These are phyloP conservation scores for Jaapia argillacea DNA, from an alignment of 768 basidiomycete genomes.

Conservation along the genomic window DNA sequence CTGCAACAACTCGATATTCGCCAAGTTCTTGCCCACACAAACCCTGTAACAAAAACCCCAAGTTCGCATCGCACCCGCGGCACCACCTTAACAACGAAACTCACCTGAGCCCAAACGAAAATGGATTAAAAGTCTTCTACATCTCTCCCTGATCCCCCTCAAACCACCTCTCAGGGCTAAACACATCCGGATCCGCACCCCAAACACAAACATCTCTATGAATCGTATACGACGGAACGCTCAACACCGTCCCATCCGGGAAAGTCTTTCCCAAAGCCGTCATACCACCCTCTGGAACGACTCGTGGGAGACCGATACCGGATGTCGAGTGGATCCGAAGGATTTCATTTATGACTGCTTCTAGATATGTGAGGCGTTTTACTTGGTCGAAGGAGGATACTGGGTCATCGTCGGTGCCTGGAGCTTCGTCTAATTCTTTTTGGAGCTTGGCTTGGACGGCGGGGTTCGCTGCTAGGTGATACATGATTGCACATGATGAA, in stretches of 20 bases:
- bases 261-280: slow-evolving; percentile 48
- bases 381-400: slow-evolving; percentile 57
- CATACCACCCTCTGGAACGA: slow-evolving; percentile 68
- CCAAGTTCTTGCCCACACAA: slow-evolving; percentile 80
- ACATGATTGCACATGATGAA: slow-evolving; percentile 84
- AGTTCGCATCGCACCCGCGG: background rate
- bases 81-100: slow-evolving; percentile 12
- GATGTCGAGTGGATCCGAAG: slow-evolving; percentile 82
- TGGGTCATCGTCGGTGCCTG: slow-evolving; percentile 49
- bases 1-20: slow-evolving; percentile 67
- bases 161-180: slow-evolving; percentile 81
- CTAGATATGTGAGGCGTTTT: slow-evolving; percentile 72
- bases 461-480: slow-evolving; percentile 67
- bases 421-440: slow-evolving; percentile 55
- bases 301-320: slow-evolving; percentile 71
- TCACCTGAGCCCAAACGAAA: slow-evolving; percentile 73
- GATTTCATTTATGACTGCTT: slow-evolving; percentile 82
- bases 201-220: slow-evolving; percentile 65
- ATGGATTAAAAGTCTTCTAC: slow-evolving; percentile 75
- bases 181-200: slow-evolving; percentile 71
- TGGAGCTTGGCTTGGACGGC: slow-evolving; percentile 61
- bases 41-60: slow-evolving; percentile 43
- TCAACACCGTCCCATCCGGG: slow-evolving; percentile 66
- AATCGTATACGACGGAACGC: slow-evolving; percentile 76
- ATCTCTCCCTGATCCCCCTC: slow-evolving; percentile 52